A percentile compares a stretch with the other conserved stretches of the same genome.
phyloP scores from a whole-genome alignment of 2,329 filamentous ascomycete species.

The Aureobasidium lini region DNA sequence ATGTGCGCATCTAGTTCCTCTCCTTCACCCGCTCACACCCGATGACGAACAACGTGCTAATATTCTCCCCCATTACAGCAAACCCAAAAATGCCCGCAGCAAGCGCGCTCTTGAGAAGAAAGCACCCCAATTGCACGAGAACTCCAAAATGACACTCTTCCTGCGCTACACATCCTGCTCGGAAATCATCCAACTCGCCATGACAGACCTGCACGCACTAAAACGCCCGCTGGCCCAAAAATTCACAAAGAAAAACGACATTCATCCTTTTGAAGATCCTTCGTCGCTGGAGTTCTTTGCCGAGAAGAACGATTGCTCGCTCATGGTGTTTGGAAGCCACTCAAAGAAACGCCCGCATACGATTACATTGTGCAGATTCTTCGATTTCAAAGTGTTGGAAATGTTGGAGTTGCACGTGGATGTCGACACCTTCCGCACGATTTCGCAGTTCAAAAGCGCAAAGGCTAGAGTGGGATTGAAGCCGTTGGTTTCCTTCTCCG shows the following conservation, averaged over 20 bases:
- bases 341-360: slow-evolving; percentile 95
- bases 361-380: slow-evolving; percentile 74
- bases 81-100: slow-evolving; percentile 71
- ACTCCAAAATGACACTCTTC: slow-evolving; percentile 83
- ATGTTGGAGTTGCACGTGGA: slow-evolving; percentile 90
- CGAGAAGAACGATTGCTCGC: slow-evolving; percentile 86
- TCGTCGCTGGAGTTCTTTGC: slow-evolving; percentile 89
- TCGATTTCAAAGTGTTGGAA: slow-evolving; percentile 80
- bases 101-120: slow-evolving; percentile 92
- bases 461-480: slow-evolving; percentile 68
- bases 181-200: slow-evolving; percentile 70
- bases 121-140: slow-evolving; percentile 81
- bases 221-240: slow-evolving; percentile 79
- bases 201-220: slow-evolving; percentile 77
- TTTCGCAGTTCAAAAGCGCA: slow-evolving; percentile 63
- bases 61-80: slow-evolving; percentile 13
- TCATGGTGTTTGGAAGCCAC: slow-evolving; percentile 76
- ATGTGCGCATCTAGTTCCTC: background rate
- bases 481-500: slow-evolving; percentile 86
- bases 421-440: slow-evolving; percentile 59
- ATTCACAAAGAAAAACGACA: slow-evolving; percentile 94
- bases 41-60: background rate
- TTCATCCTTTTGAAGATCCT: slow-evolving; percentile 89
- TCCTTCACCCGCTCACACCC: background rate
- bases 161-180: slow-evolving; percentile 82